Percentiles rank a stretch among this genome's conserved stretches.
Evolutionary conservation across 306 rosid species (phyloP).

Genomic region (Trifolium fragiferum): DNA sequence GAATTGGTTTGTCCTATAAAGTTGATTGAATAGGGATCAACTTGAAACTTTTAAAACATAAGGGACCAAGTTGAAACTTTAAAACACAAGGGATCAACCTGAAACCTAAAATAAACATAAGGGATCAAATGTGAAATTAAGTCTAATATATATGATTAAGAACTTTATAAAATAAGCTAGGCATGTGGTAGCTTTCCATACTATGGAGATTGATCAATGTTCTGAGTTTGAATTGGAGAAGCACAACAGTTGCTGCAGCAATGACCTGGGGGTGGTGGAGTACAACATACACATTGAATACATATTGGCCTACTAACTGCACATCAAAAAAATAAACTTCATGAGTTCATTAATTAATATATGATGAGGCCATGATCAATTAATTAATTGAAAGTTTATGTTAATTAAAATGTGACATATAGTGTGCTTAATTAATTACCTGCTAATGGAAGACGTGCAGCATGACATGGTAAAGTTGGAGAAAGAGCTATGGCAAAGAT

Average conservation of each 20-base stretch:
- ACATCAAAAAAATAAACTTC: not conserved
- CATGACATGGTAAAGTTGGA: conserved; percentile 39
- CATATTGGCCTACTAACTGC: conserved; percentile 20
- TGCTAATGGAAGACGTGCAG: conserved; percentile 6
- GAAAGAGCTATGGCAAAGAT: conserved; percentile 47
- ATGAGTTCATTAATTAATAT: not conserved
- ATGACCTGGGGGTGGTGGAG: conserved; percentile 49
- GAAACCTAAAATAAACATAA: too few species aligned
- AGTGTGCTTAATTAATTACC: conserved; percentile 13
- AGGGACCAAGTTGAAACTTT: too few species aligned
- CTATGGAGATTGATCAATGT: conserved; percentile 25
- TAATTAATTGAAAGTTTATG: not conserved
- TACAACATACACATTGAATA: conserved; percentile 25
- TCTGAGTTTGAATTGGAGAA: conserved; percentile 36
- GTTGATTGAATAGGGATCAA: too few species aligned
- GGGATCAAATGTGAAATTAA: too few species aligned
- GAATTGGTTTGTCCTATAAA: too few species aligned
- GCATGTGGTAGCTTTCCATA: not conserved
- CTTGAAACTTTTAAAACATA: too few species aligned
- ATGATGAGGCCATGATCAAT: not conserved
- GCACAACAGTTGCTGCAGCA: conserved; percentile 60
- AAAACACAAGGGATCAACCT: too few species aligned
- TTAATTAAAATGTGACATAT: too few species aligned
- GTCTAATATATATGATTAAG: not conserved
- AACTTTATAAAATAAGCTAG: not conserved